phyloP scores from a whole-genome alignment of 1,139 yeast species.

The Blastobotrys raffinosifermentans region DNA sequence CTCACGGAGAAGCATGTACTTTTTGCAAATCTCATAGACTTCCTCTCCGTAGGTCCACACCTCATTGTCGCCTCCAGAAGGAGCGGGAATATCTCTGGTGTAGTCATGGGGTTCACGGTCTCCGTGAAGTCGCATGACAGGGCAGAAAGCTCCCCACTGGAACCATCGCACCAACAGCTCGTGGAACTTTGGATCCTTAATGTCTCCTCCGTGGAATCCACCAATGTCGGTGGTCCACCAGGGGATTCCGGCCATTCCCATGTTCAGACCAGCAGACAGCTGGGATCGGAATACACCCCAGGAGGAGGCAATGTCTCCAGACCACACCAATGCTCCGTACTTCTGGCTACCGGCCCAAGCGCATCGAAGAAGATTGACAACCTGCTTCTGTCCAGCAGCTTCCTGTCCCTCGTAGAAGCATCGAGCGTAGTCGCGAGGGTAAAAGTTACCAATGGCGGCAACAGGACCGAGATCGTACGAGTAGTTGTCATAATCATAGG shows the following conservation, averaged over 20 bases:
- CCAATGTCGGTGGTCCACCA: slow-evolving; percentile 21
- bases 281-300: slow-evolving; percentile 15
- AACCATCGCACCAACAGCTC: slow-evolving; percentile 18
- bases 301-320: slow-evolving; percentile 17
- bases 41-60: slow-evolving; percentile 17
- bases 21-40: slow-evolving; percentile 15
- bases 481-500: slow-evolving; percentile 17
- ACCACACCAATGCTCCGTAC: slow-evolving; percentile 18
- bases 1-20: slow-evolving; percentile 14
- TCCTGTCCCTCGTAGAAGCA: slow-evolving; percentile 15
- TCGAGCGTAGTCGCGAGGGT: slow-evolving; percentile 15
- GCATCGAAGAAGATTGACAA: slow-evolving; percentile 16
- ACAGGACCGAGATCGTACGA: slow-evolving; percentile 14
- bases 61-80: slow-evolving; percentile 17
- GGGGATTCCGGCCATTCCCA: slow-evolving; percentile 18
- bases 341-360: slow-evolving; percentile 19
- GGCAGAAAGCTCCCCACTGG: slow-evolving; percentile 18
- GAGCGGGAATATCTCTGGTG: slow-evolving; percentile 17
- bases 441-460: slow-evolving; percentile 14
- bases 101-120: slow-evolving; percentile 13
- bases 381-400: slow-evolving; percentile 12
- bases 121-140: slow-evolving; percentile 18
- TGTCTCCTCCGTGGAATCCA: slow-evolving; percentile 17
- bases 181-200: slow-evolving; percentile 11
- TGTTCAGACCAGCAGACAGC: slow-evolving; percentile 16